phyloP scores from a whole-genome alignment of 345 rosid genomes.

The Erucastrum elatum region DNA sequence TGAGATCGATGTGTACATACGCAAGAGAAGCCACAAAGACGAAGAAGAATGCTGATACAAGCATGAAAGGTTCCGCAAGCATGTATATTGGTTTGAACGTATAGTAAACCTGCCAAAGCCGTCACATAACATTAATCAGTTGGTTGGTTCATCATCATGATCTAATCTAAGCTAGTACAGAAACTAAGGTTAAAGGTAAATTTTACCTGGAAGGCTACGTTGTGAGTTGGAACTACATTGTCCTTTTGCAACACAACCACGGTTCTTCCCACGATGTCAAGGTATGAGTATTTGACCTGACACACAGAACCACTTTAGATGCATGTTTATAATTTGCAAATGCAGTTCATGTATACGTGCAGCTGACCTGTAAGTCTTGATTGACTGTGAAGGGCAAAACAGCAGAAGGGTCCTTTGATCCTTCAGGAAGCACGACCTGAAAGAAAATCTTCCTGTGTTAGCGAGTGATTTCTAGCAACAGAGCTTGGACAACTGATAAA shows the following conservation, averaged over 20 bases:
- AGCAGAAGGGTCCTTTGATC: constrained; percentile 86
- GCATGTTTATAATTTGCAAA: not conserved
- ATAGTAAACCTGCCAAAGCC: constrained; percentile 74
- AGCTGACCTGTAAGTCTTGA: constrained; percentile 66
- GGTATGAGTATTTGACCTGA: constrained; percentile 92
- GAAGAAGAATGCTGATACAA: constrained; percentile 74
- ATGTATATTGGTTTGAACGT: constrained; percentile 90
- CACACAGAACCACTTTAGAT: not conserved
- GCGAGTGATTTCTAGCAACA: constrained; percentile 1
- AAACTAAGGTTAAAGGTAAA: not conserved
- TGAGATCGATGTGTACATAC: constrained; percentile 80
- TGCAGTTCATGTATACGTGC: not conserved
- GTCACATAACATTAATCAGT: not conserved
- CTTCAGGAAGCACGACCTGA: constrained; percentile 97
- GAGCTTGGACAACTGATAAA: not conserved
- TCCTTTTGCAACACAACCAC: constrained; percentile 91
- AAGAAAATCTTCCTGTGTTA: constrained; percentile 35
- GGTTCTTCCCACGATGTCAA: constrained; percentile 95
- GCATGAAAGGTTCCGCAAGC: constrained; percentile 97
- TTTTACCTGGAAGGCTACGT: constrained; percentile 80
- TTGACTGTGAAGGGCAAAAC: constrained; percentile 81
- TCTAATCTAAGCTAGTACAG: not conserved
- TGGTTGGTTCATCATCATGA: not conserved
- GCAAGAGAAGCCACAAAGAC: constrained; percentile 73
- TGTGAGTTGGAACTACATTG: constrained; percentile 79